Evolutionary conservation across 441 rosid species (phyloP), one percentile per base, ranked within the genome.

Genomic region (Iberis amara): DNA sequence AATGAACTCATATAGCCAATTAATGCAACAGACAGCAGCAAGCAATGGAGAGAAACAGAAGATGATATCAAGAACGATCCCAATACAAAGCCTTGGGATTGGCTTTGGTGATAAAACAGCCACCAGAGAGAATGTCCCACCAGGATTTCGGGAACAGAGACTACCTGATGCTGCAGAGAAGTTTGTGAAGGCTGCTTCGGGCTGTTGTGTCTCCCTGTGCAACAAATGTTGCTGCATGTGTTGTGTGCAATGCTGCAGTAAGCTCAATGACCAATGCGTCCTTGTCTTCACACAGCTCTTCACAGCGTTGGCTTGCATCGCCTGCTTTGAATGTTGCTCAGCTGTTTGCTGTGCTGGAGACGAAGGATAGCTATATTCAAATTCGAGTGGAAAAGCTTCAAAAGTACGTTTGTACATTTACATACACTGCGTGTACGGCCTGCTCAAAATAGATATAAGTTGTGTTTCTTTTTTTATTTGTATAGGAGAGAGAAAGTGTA

Each of bases 311-410:
- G 95, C 86, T 24, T 89, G 86, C 69, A 53, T 86, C 10, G 91
- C 87, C 52, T 89, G 99, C 77, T 26, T 81, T n/a, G 87, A 89
- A 57, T 83, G 94, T 68, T 94, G 96, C 67, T 32, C 90, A n/a
- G 14, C 33, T 10, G 10, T 89, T n/a, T 86, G 97, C 73, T 85
- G 89, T 42, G 12, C 68, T 6, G 94, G 89, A 44, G 40, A 67
- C 11, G 80, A 76, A 0, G 70, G 81, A 5, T 51, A 51, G 64
- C 30, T 39, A 67, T 3, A 24, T 68, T 28, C 4, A 14, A 38
- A 51, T 51, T 43, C 11, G 27, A 45, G 55, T 55, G 69, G 31
- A 65, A 36, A 38, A 50, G 48, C 37, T 38, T 58, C 32, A 26
- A 27, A 47, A 59, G 60, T 40, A 39, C 46, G 51, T 51, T 51